These are phyloP conservation scores for Cladosporium colombiae DNA, from an alignment of 2,329 filamentous ascomycete species.

Conservation along the genomic window DNA sequence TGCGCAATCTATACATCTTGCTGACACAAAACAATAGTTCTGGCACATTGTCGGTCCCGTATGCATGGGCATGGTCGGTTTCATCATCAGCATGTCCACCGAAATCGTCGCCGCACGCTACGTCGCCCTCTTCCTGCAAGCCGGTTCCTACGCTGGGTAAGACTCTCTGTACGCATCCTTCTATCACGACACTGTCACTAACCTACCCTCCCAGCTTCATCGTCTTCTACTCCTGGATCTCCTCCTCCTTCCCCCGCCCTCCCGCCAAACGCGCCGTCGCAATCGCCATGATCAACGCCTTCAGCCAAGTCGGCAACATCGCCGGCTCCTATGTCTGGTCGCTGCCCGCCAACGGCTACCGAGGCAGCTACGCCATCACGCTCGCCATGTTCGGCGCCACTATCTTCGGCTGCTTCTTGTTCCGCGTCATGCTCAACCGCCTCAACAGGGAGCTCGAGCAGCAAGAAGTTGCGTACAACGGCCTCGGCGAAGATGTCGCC, in stretches of 20 bases:
- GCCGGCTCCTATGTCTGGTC: conserved; percentile 66
- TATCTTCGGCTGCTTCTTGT: conserved; percentile 47
- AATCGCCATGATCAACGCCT: conserved; percentile 73
- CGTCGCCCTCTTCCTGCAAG: conserved; percentile 51
- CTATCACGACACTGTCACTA: background rate
- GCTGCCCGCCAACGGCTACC: conserved; percentile 60
- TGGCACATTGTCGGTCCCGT: conserved; percentile 55
- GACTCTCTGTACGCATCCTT: conserved; percentile 41
- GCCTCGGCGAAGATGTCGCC: conserved; percentile 2
- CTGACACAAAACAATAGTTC: conserved; percentile 43
- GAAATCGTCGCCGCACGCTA: conserved; percentile 28
- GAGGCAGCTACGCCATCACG: conserved; percentile 66
- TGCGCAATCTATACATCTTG: background rate
- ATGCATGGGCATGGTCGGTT: conserved; percentile 16
- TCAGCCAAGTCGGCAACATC: conserved; percentile 55
- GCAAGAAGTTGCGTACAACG: conserved; percentile 5
- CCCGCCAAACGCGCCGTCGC: conserved; percentile 73
- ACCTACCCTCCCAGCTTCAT: conserved; percentile 5
- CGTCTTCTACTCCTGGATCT: conserved; percentile 70
- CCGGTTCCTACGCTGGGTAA: conserved; percentile 57
- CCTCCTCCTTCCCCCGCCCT: conserved; percentile 72
- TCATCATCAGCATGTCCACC: conserved; percentile 19
- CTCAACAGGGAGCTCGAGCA: conserved; percentile 13
- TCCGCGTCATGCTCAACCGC: conserved; percentile 9
- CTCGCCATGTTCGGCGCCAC: conserved; percentile 65